Evolutionary conservation across 2,329 filamentous ascomycete species (phyloP).

Genomic region (Elsinoe australis): DNA sequence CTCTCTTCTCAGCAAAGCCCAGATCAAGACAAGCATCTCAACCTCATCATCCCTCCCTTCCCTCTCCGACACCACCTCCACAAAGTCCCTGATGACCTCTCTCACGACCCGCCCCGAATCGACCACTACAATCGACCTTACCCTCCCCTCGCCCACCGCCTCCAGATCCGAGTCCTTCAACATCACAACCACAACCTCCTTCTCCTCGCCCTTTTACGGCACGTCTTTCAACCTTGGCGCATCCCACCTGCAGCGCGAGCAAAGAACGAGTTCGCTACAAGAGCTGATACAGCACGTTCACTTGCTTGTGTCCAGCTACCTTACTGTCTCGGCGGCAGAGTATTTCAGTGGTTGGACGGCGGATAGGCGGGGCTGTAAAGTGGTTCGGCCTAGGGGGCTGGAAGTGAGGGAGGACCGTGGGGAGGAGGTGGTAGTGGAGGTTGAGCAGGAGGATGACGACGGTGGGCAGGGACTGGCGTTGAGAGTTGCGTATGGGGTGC

Average conservation of each 20-base stretch:
- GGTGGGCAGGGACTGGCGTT: not conserved
- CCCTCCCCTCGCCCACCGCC: not conserved
- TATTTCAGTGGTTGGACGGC: not conserved
- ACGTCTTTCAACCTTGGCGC: not conserved
- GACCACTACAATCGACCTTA: not conserved
- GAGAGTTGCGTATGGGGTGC: not conserved
- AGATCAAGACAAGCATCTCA: constrained; percentile 16
- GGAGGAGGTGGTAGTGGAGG: not conserved
- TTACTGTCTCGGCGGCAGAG: not conserved
- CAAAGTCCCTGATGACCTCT: not conserved
- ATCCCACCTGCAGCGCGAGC: not conserved
- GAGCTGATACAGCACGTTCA: not conserved
- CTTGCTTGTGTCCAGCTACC: not conserved
- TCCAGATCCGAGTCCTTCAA: not conserved
- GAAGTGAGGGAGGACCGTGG: not conserved
- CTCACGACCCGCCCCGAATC: not conserved
- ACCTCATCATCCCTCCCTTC: not conserved
- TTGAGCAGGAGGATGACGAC: not conserved
- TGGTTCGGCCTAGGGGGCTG: constrained; percentile 2
- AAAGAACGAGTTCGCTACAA: not conserved
- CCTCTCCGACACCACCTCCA: not conserved
- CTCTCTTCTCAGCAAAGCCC: constrained; percentile 20
- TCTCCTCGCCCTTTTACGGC: constrained; percentile 4
- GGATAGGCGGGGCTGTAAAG: not conserved
- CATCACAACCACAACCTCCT: not conserved